Base-by-base conservation (phyloP, 495 filamentous ascomycete species). In the Peziza echinospora region DNA sequence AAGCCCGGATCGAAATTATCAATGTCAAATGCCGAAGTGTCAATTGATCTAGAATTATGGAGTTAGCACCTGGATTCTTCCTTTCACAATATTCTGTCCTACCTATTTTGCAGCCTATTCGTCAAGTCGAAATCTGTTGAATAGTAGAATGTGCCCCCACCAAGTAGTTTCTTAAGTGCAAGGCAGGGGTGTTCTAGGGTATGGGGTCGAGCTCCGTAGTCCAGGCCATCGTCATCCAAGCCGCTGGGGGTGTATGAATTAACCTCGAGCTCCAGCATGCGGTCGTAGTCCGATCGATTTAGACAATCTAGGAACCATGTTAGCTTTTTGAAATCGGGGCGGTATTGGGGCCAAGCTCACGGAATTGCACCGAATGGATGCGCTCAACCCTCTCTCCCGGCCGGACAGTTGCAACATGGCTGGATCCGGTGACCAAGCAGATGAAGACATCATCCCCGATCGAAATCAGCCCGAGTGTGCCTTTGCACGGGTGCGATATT, bases 131-230 rank as follows among this genome's bases (percentile, higher is more conserved):
- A 97, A 63, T 96, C 82, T 24, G 83, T 77, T 55, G 87, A 94
- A 62, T 93, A 97, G 60, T 96, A 96, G 58, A 97, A 97, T 10
- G 79, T 93, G n/a, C 91, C 85, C 63, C 89, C 82, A 51, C 82
- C 76, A 19, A 97, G 67, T 8, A 97, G 70, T 67, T 92, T 94
- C 58, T 86, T 96, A 41, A 97, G 63, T 54, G 86, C 82, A 45
- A 81, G 60, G 56, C 84, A 94, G 21, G 89, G 91, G 62, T 94
- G 84, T 53, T 93, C 85, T 21, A 80, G 58, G 24, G 71, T 63
- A 26, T 93, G 82, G 13, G n/a, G 21, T 51, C 69, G 70, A 45
- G 71, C 66, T 24, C 77, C 72, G n/a, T 70, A 61, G 28, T 66
- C 70, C 51, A 70, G 65, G 16, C 68, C 71, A 58, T 78, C 72